A percentile compares a stretch with the other conserved stretches of the same genome.
phyloP scores from a whole-genome alignment of 2,329 filamentous ascomycete genomes.

The Cladosporium cucumerinum region DNA sequence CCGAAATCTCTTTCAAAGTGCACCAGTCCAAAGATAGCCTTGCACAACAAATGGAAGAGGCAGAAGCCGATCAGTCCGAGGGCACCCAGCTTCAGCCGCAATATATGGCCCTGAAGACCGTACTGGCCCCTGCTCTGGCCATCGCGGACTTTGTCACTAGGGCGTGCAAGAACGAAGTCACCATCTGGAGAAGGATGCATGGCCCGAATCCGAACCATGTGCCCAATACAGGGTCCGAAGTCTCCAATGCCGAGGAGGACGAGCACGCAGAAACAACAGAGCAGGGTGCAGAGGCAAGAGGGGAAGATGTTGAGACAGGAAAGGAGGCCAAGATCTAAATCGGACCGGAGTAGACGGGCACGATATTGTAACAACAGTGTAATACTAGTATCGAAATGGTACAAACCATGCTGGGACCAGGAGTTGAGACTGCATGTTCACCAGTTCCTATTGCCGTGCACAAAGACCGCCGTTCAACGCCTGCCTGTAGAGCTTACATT shows the following conservation, averaged over 20 bases:
- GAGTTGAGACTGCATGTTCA: background rate
- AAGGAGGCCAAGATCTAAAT: background rate
- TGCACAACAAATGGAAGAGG: background rate
- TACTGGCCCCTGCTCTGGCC: background rate
- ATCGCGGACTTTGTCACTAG: slow-evolving; percentile 2
- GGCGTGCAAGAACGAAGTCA: background rate
- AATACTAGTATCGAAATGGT: background rate
- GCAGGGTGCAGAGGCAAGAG: background rate
- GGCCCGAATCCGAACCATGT: background rate
- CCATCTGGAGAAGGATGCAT: background rate
- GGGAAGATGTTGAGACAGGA: background rate
- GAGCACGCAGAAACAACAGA: background rate
- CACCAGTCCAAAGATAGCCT: background rate
- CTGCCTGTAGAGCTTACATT: background rate
- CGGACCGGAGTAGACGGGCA: background rate
- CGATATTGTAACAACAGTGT: background rate
- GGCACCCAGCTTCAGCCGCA: background rate
- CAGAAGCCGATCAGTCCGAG: background rate
- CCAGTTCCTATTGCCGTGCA: background rate
- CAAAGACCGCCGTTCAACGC: background rate
- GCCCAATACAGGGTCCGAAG: background rate
- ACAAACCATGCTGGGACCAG: background rate
- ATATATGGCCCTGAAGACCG: background rate
- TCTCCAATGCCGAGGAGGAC: background rate
- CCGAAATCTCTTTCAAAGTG: slow-evolving; percentile 14